Percentiles rank a stretch among this genome's conserved stretches.
Conservation (phyloP, 345 rosid genomes). For the Aquilaria sinensis region DNA sequence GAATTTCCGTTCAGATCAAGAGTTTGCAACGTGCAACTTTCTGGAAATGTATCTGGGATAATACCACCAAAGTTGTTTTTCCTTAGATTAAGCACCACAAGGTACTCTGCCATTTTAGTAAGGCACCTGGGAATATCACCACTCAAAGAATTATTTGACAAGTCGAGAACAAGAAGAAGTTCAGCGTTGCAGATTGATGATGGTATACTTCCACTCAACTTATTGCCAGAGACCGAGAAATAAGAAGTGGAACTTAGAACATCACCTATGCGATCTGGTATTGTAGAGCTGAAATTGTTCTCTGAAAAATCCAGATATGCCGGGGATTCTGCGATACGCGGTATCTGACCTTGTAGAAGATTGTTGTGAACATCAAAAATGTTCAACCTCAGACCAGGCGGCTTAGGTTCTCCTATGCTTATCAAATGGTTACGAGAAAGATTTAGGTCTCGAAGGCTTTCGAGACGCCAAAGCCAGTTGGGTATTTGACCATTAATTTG, state of each 20-base stretch:
- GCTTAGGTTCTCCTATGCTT: slow-evolving; percentile 8
- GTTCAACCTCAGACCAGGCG: neutral
- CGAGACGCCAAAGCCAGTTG: slow-evolving; percentile 31
- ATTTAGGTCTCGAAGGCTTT: neutral
- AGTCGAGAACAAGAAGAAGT: slow-evolving; percentile 21
- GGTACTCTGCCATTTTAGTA: neutral
- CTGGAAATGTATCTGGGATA: slow-evolving; percentile 14
- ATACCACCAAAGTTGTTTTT: neutral
- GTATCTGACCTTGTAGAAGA: slow-evolving; percentile 22
- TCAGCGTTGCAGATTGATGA: slow-evolving; percentile 21
- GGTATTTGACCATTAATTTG: slow-evolving; percentile 30
- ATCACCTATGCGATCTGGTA: slow-evolving; percentile 22
- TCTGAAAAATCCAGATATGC: slow-evolving; percentile 25
- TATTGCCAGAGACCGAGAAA: slow-evolving; percentile 31
- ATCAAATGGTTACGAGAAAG: slow-evolving; percentile 14
- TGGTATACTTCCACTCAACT: slow-evolving; percentile 25
- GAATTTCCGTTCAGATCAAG: slow-evolving; percentile 30
- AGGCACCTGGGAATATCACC: slow-evolving; percentile 30
- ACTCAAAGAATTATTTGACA: slow-evolving; percentile 33
- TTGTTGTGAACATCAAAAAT: slow-evolving; percentile 29
- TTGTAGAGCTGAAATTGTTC: slow-evolving; percentile 16
- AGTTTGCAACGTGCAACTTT: slow-evolving; percentile 17
- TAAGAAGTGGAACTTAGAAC: neutral
- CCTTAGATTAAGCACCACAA: slow-evolving; percentile 8
- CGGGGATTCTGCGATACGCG: slow-evolving; percentile 13